Conservation (phyloP, 2,329 filamentous ascomycete species). For the Blastomyces gilchristii region DNA sequence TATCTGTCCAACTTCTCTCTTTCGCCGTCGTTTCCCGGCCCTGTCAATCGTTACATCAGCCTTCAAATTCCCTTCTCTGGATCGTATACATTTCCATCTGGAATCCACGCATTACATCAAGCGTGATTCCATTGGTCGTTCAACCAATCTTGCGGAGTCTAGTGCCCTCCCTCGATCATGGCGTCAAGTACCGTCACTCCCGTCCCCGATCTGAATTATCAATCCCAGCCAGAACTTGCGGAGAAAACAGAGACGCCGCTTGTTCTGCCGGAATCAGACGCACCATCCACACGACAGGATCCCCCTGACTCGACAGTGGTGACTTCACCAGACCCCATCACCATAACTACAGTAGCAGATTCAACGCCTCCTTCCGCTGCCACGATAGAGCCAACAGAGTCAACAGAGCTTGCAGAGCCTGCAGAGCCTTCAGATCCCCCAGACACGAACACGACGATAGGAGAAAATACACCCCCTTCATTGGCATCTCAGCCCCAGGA, state of each 20-base stretch:
- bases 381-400: neutral
- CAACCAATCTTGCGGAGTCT: neutral
- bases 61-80: neutral
- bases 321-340: neutral
- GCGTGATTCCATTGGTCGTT: neutral
- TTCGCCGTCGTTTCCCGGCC: neutral
- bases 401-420: neutral
- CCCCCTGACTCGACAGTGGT: neutral
- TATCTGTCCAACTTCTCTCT: neutral
- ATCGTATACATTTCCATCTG: neutral
- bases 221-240: neutral
- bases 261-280: neutral
- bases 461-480: conserved; percentile 4
- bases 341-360: neutral
- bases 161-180: neutral
- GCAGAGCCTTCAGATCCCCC: conserved; percentile 1
- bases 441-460: neutral
- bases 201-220: neutral
- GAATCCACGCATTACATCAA: neutral
- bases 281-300: neutral
- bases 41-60: neutral
- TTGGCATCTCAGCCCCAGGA: neutral
- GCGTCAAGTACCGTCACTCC: neutral
- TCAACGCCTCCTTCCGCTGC: conserved; percentile 1
- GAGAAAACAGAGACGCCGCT: neutral